These are phyloP conservation scores for Fagus crenata DNA, from an alignment of 306 rosid species.

Conservation along the genomic window DNA sequence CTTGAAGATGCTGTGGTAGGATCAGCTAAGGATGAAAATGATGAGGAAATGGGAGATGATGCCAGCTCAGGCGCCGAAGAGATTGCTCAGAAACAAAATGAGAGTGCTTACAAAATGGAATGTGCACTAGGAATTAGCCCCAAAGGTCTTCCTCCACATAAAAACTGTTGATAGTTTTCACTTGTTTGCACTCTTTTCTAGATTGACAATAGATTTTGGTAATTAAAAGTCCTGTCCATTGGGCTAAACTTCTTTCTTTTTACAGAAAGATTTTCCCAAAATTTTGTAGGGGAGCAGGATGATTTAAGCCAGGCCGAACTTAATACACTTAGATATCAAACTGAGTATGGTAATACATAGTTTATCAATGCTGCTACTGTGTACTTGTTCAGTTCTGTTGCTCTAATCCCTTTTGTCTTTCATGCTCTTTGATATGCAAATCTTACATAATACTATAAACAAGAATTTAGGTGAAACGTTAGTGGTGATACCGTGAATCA, in stretches of 20 bases:
- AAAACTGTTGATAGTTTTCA: constrained; percentile 22
- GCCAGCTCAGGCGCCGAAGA: constrained; percentile 42
- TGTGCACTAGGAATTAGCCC: constrained; percentile 17
- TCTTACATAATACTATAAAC: not conserved
- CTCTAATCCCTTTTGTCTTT: not conserved
- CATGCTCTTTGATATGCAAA: not conserved
- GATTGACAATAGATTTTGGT: constrained; percentile 2
- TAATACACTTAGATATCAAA: not conserved
- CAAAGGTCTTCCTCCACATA: constrained; percentile 20
- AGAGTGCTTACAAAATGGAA: constrained; percentile 18
- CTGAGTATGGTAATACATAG: not conserved
- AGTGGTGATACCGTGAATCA: too few relatives aligned
- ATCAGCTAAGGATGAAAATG: constrained; percentile 43
- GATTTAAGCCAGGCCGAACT: too few relatives aligned
- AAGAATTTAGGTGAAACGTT: not conserved
- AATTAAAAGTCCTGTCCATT: constrained; percentile 23
- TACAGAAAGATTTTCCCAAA: constrained; percentile 26
- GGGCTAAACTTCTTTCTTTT: constrained; percentile 24
- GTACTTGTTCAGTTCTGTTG: not conserved
- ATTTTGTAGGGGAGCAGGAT: constrained; percentile 40
- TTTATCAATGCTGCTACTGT: not conserved
- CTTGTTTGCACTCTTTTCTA: constrained; percentile 4
- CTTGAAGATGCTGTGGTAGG: constrained; percentile 34
- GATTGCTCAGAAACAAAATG: constrained; percentile 17
- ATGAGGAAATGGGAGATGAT: constrained; percentile 41